Conservation (phyloP, 2,329 filamentous ascomycete genomes). For the Stagonosporopsis cucurbitacearum region DNA sequence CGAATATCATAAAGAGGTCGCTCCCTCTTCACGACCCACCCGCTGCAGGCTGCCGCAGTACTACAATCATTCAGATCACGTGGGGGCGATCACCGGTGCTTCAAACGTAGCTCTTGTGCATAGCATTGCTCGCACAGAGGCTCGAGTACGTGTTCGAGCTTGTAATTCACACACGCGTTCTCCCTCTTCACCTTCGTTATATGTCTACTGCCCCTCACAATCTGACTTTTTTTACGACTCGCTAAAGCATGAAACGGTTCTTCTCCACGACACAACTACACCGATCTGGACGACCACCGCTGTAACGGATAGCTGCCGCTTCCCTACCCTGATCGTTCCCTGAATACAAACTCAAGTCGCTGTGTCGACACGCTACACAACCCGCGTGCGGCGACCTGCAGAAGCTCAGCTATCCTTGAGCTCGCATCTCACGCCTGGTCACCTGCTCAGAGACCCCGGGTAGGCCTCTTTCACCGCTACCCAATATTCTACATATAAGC, state of each 20-base stretch:
- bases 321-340: slow-evolving; percentile 1
- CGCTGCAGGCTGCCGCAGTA: slow-evolving; percentile 4
- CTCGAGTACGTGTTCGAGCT: not conserved
- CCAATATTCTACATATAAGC: not conserved
- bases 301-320: slow-evolving; percentile 24
- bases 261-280: slow-evolving; percentile 4
- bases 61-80: not conserved
- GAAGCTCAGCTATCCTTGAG: slow-evolving; percentile 5
- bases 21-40: not conserved
- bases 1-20: slow-evolving; percentile 13
- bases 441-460: slow-evolving; percentile 2
- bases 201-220: not conserved
- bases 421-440: slow-evolving; percentile 10
- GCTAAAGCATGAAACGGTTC: slow-evolving; percentile 23
- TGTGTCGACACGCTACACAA: slow-evolving; percentile 18
- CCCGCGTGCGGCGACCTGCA: slow-evolving; percentile 19
- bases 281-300: slow-evolving; percentile 9
- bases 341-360: not conserved
- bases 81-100: not conserved
- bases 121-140: not conserved
- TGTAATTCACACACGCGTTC: slow-evolving; percentile 5
- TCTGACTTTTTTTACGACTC: not conserved
- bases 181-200: slow-evolving; percentile 8
- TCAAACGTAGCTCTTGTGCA: not conserved
- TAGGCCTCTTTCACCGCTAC: not conserved